phyloP scores from a whole-genome alignment of 2,329 filamentous ascomycete genomes.

The Penicillium sp. region DNA sequence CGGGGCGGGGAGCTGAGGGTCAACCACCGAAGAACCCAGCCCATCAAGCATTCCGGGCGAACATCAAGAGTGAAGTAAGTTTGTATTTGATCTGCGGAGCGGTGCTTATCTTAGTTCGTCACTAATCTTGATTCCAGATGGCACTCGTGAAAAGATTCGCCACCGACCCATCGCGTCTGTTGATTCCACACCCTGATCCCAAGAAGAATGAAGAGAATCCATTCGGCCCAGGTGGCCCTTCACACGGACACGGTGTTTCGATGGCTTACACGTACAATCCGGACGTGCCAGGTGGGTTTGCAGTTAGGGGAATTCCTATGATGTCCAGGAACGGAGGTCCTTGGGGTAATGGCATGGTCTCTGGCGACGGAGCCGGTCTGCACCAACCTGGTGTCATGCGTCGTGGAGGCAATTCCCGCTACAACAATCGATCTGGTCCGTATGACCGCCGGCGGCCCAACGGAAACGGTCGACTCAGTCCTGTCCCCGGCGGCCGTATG shows the following conservation, averaged over 20 bases:
- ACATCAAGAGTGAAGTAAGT: constrained; percentile 80
- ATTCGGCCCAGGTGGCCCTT: constrained; percentile 73
- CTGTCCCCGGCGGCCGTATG: constrained; percentile 25
- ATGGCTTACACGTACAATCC: constrained; percentile 56
- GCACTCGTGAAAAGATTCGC: constrained; percentile 93
- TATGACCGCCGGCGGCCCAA: constrained; percentile 30
- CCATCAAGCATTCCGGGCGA: constrained; percentile 57
- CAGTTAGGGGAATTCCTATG: constrained; percentile 36
- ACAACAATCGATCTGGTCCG: constrained; percentile 65
- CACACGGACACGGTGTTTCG: constrained; percentile 85
- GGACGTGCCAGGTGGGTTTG: constrained; percentile 41
- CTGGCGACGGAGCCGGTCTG: constrained; percentile 44
- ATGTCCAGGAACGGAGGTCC: constrained; percentile 36
- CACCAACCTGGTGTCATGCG: constrained; percentile 70
- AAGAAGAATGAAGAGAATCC: constrained; percentile 51
- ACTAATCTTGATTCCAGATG: constrained; percentile 59
- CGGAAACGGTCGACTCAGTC: constrained; percentile 33
- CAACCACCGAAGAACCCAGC: constrained; percentile 5
- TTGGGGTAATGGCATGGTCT: constrained; percentile 37
- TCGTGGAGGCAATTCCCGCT: constrained; percentile 64
- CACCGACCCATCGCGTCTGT: constrained; percentile 91
- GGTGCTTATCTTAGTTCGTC: neutral
- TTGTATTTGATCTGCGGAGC: neutral
- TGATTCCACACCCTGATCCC: constrained; percentile 87
- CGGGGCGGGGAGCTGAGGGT: constrained; percentile 20